Conservation (phyloP, 2,329 filamentous ascomycete species). For the Cladobotryum protrusum region DNA sequence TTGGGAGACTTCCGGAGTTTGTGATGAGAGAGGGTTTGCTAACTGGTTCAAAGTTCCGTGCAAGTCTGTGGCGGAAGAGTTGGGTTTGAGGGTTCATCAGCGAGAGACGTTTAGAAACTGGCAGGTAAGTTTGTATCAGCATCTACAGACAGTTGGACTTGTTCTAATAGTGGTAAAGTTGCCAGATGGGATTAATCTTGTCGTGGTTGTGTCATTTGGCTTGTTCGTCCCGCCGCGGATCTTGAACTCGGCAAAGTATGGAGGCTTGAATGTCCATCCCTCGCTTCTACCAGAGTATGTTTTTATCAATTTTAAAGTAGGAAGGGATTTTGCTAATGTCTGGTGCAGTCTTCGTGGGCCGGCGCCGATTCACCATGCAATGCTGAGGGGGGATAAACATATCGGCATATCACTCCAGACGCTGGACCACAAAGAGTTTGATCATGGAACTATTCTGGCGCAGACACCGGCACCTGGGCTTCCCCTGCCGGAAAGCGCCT, state of each 20-base stretch:
- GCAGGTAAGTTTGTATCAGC: conserved; percentile 47
- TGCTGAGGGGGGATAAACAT: conserved; percentile 53
- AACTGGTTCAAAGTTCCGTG: conserved; percentile 57
- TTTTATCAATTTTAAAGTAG: conserved; percentile 8
- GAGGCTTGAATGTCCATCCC: conserved; percentile 89
- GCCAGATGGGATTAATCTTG: conserved; percentile 61
- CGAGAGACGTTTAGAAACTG: conserved; percentile 78
- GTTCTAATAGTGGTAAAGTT: conserved; percentile 36
- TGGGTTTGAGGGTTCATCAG: conserved; percentile 64
- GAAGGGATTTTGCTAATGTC: neutral
- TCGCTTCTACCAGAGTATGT: conserved; percentile 77
- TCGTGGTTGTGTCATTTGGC: conserved; percentile 92
- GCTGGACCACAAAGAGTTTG: conserved; percentile 68
- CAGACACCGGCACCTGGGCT: conserved; percentile 60
- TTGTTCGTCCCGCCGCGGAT: conserved; percentile 77
- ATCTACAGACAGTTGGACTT: neutral
- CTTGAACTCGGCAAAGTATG: conserved; percentile 64
- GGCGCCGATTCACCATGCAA: conserved; percentile 79
- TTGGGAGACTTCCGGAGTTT: too few relatives aligned
- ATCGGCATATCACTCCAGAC: conserved; percentile 86
- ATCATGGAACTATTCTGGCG: conserved; percentile 68
- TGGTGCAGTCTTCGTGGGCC: conserved; percentile 67
- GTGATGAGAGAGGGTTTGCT: neutral
- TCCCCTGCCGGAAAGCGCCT: conserved; percentile 38
- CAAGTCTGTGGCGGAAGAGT: conserved; percentile 53